Evolutionary conservation across 2,329 filamentous ascomycete species (phyloP).

Genomic region (Aspergillus melleus): DNA sequence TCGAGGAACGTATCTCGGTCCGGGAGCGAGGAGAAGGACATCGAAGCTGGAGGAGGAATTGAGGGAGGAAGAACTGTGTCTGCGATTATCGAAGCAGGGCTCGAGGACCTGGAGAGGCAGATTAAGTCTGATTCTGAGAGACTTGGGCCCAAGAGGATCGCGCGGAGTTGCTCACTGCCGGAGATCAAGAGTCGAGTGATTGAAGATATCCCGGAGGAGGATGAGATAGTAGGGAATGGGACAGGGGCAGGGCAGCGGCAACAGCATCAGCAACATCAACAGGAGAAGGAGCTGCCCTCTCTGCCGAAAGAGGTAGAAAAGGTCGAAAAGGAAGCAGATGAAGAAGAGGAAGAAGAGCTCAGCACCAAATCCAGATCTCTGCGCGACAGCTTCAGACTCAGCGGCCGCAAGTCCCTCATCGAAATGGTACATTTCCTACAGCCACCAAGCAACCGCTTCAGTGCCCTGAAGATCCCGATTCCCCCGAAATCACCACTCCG

Average conservation of each 20-base stretch:
- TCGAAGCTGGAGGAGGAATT: background rate
- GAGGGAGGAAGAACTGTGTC: background rate
- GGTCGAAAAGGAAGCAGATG: background rate
- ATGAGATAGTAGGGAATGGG: constrained; percentile 7
- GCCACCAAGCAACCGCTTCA: constrained; percentile 5
- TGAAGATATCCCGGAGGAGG: constrained; percentile 22
- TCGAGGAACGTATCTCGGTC: background rate
- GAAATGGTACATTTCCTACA: constrained; percentile 20
- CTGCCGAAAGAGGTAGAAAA: background rate
- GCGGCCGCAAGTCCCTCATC: constrained; percentile 21
- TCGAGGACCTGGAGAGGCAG: background rate
- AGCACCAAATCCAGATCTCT: background rate
- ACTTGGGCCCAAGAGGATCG: background rate
- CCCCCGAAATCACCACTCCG: background rate
- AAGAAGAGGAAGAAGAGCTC: background rate
- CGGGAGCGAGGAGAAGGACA: background rate
- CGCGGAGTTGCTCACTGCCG: constrained; percentile 2
- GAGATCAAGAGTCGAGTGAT: constrained; percentile 18
- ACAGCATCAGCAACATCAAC: background rate
- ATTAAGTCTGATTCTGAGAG: background rate
- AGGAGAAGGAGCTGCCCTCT: background rate
- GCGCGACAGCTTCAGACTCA: constrained; percentile 11
- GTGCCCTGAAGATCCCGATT: constrained; percentile 2
- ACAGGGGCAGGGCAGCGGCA: background rate
- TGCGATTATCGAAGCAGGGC: background rate